A percentile compares a stretch with the other conserved stretches of the same genome.
Conservation (phyloP, 106 monocot genomes). For the Platanthera guangdongensis region DNA sequence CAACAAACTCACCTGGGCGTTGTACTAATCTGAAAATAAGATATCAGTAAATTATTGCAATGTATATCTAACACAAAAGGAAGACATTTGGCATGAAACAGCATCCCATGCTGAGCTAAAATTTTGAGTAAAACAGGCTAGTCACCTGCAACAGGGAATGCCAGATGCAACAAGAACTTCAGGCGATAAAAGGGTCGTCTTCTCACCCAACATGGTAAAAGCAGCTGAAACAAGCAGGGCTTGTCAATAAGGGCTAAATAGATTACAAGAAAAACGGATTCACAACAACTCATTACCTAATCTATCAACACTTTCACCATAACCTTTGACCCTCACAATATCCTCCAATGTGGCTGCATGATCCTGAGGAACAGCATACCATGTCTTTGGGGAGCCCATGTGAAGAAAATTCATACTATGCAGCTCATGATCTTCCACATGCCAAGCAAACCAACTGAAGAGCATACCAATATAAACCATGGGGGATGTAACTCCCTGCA, state of each 20-base stretch:
- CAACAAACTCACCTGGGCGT: conserved; percentile 96
- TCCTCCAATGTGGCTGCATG: conserved; percentile 66
- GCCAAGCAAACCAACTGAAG: conserved; percentile 99
- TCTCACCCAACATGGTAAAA: conserved; percentile 82
- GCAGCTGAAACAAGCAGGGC: conserved; percentile 38
- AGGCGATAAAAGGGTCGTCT: conserved; percentile 87
- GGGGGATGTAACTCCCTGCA: conserved; percentile 89
- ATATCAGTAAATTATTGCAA: conserved; percentile 2
- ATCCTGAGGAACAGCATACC: conserved; percentile 86
- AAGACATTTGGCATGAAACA: background rate
- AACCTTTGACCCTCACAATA: conserved; percentile 57
- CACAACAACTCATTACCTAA: conserved; percentile 29
- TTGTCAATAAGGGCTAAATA: background rate
- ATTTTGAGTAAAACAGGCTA: background rate
- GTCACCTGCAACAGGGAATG: conserved; percentile 91
- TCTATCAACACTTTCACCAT: conserved; percentile 61
- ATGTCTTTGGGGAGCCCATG: conserved; percentile 83
- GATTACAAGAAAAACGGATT: conserved; percentile 4
- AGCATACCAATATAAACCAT: conserved; percentile 99
- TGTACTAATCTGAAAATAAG: conserved; percentile 78
- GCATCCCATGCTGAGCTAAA: background rate
- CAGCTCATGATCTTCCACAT: conserved; percentile 96
- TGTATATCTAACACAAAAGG: background rate
- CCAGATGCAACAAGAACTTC: conserved; percentile 66
- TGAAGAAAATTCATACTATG: conserved; percentile 97